Evolutionary conservation across 208 protist species (phyloP), one percentile per base, ranked within the genome.

Genomic region (Crithidia fasciculata): DNA sequence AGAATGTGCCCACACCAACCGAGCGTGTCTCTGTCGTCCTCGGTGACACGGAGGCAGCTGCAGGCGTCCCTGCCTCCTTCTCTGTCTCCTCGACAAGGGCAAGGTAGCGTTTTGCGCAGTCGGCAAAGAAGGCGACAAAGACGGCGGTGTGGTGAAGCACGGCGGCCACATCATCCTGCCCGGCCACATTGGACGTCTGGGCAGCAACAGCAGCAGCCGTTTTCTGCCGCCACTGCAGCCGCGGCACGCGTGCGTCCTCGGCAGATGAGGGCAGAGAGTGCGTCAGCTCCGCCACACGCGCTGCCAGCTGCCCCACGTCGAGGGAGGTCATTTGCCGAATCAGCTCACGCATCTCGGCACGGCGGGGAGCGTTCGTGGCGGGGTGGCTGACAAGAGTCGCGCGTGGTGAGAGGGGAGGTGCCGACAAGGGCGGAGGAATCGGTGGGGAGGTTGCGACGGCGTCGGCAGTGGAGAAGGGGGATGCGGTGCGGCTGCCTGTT

Each of bases 261-360:
- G n/a, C 47, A 5, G 50, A 3, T 0, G 64, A 19, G 18, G 7
- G n/a, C 18, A 57, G 49, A 40, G 58, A 52, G n/a, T 47, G 40
- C 18, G 53, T 19, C 58, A 79, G 37, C 53, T 52, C 55, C 41
- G 37, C 65, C 8, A 84, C 43, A 5, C 73, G 80, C 4, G 54
- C 44, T 5, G 75, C 70, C 18, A 81, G 71, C 52, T 52, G 44
- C 19, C 45, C 58, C 4, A 83, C 53, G 19, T 85, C 84, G 0
- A 86, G 67, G 0, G 74, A 49, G 19, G 59, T 54, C 76, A 93
- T 81, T 52, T 87, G 76, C 10, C 28, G 65, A 7, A 88, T 18
- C 16, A 92, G 74, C 9, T 68, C 37, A 3, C 5, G 37, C 74
- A 92, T 84, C 59, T 87, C 72, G 2, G 55, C 19, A 39, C 50